Base-by-base conservation (phyloP, 2,329 filamentous ascomycete species). In the Diplodia intermedia region DNA sequence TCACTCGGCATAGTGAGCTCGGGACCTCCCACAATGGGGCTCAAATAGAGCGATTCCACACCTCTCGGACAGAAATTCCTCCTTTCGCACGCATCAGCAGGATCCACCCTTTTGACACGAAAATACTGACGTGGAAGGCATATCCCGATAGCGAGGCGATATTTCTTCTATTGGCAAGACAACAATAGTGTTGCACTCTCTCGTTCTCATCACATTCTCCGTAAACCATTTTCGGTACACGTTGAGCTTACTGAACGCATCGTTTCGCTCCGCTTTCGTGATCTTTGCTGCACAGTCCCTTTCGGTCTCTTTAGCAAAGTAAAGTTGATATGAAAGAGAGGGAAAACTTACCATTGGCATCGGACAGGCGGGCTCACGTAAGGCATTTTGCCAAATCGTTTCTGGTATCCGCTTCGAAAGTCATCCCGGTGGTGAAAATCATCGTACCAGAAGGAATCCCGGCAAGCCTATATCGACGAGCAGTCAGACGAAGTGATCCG, bases 401-500 rank as follows among this genome's bases (percentile, higher is more conserved):
- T 12, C 14, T 50, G 23, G 60, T 72, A 72, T 14, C 69, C 57
- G 7, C 36, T n/a, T 33, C 72, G 66, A 55, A 74, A 73, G 4
- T 62, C 43, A n/a, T 69, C 67, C 20, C 69, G 69, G 20, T 63
- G 68, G 43, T 74, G 72, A 55, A 72, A 73, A 36, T 67, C 66
- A 26, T 71, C 71, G 61, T 73, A 73, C 36, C 66, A 73, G 68
- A 68, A 71, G 11, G 69, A 70, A 40, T 70, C 31, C 1, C 43
- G 57, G n/a, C 57, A 62, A 31, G 57, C 38, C 38, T 62, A 14
- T 12, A 26, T 29, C 23, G 26, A 33, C 7, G 4, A 36, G n/a
- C 14, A 11, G 26, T 40, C 12, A 40, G 56, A 8, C 18, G 9
- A 2, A 7, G 9, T 9, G 7, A 8, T 2, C 40, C 14, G 36